phyloP scores from a whole-genome alignment of 1,284 basidiomycete genomes.

The Tilletia setariae region DNA sequence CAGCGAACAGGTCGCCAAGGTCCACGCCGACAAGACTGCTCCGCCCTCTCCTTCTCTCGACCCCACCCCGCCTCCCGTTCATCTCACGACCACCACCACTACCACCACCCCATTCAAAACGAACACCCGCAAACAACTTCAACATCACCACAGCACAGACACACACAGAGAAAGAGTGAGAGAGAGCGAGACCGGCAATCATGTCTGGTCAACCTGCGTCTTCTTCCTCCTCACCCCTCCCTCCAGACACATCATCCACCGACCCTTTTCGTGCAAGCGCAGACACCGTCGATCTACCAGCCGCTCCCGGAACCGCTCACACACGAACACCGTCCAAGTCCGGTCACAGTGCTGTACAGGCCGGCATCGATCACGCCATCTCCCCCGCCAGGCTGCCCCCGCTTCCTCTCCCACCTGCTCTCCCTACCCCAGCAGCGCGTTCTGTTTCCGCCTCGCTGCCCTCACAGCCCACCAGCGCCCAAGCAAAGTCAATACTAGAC shows the following conservation, averaged over 20 bases:
- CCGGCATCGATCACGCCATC: not conserved
- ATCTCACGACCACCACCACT: not conserved
- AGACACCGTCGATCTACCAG: not conserved
- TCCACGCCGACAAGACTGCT: not conserved
- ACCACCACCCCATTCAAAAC: not conserved
- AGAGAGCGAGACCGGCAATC: not conserved
- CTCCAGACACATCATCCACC: not conserved
- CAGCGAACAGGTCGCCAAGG: not conserved
- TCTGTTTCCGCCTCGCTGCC: not conserved
- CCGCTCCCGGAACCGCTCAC: not conserved
- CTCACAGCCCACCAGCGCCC: not conserved
- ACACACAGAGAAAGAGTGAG: not conserved
- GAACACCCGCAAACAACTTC: not conserved
- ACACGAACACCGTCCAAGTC: not conserved
- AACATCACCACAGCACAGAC: not conserved
- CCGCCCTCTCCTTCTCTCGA: not conserved
- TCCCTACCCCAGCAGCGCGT: not conserved
- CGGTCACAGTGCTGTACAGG: not conserved
- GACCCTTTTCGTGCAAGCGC: slow-evolving; percentile 4
- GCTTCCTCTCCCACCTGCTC: not conserved
- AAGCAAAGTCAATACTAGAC: not conserved
- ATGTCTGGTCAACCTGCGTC: slow-evolving; percentile 3
- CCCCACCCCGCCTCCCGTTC: no score
- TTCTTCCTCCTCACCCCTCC: not conserved
- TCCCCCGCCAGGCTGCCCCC: not conserved